These are phyloP conservation scores for Sporothrix brunneoviolacea DNA, from an alignment of 2,329 filamentous ascomycete genomes.

Conservation along the genomic window DNA sequence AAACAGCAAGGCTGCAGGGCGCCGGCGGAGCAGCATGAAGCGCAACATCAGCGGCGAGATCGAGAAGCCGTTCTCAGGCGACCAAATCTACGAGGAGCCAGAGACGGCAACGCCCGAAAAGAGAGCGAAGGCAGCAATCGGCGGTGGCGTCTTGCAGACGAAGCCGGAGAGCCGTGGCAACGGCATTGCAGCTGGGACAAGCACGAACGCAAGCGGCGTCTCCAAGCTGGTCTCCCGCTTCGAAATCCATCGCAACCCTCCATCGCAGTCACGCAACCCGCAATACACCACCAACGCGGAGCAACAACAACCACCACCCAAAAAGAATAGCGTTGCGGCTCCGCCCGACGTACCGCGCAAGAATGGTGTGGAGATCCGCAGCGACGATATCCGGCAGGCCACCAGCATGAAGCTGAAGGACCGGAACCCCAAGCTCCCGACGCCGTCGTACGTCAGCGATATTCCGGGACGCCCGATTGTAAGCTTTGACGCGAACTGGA, in stretches of 20 bases:
- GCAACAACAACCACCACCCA: constrained; percentile 22
- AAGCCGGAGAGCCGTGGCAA: constrained; percentile 61
- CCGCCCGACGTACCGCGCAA: constrained; percentile 52
- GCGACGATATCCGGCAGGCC: constrained; percentile 81
- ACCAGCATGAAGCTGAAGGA: constrained; percentile 86
- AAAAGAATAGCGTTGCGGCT: constrained; percentile 18
- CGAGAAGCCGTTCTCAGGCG: constrained; percentile 61
- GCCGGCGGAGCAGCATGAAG: constrained; percentile 59
- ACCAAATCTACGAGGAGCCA: constrained; percentile 87
- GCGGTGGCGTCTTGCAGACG: constrained; percentile 33
- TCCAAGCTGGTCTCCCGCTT: constrained; percentile 36
- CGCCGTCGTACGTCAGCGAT: constrained; percentile 85
- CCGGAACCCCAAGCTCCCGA: constrained; percentile 79
- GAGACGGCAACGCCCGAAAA: constrained; percentile 37
- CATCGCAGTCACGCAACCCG: constrained; percentile 74
- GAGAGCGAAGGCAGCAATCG: background rate
- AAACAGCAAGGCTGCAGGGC: constrained; percentile 20
- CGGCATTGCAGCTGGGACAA: constrained; percentile 34
- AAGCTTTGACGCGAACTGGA: constrained; percentile 87
- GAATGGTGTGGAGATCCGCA: constrained; percentile 74
- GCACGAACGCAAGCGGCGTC: background rate
- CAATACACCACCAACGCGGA: constrained; percentile 64
- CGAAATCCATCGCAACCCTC: constrained; percentile 77
- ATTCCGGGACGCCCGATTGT: constrained; percentile 88
- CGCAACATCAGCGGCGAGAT: constrained; percentile 65